Conservation (phyloP, 352 stramenopile genomes). For the Globisporangium recalcitrans region DNA sequence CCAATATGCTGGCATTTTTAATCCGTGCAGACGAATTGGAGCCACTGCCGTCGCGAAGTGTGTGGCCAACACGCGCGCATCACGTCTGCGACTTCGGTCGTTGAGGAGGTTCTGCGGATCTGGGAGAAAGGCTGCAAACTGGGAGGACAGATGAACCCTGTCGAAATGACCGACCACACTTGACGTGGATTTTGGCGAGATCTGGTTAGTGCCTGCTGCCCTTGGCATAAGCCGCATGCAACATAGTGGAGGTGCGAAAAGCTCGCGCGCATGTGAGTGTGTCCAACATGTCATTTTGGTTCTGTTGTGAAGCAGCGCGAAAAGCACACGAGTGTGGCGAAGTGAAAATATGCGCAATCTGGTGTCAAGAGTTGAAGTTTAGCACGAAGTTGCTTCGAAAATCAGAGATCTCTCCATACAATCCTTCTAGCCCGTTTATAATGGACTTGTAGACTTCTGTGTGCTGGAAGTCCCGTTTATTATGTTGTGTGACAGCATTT, state of each 20-base stretch:
- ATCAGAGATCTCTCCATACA: background rate
- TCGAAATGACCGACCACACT: background rate
- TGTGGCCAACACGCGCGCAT: background rate
- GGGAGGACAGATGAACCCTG: background rate
- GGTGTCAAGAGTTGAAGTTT: background rate
- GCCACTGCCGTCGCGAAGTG: background rate
- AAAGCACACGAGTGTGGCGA: background rate
- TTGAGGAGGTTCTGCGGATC: background rate
- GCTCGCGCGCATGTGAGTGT: background rate
- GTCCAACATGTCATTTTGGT: background rate
- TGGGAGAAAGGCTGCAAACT: background rate
- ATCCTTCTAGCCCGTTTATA: background rate
- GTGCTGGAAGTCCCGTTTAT: background rate
- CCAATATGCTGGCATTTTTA: background rate
- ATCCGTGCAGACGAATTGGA: constrained; percentile 2
- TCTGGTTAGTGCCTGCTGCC: background rate
- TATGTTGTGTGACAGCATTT: background rate
- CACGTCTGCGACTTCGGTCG: background rate
- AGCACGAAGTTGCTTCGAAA: background rate
- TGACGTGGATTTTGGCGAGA: background rate
- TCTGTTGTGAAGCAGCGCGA: background rate
- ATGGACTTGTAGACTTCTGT: background rate
- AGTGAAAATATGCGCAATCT: background rate
- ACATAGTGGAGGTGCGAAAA: background rate
- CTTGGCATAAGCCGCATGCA: background rate